Conservation (phyloP, 305 asterid genomes). For the Galium porrigens region DNA sequence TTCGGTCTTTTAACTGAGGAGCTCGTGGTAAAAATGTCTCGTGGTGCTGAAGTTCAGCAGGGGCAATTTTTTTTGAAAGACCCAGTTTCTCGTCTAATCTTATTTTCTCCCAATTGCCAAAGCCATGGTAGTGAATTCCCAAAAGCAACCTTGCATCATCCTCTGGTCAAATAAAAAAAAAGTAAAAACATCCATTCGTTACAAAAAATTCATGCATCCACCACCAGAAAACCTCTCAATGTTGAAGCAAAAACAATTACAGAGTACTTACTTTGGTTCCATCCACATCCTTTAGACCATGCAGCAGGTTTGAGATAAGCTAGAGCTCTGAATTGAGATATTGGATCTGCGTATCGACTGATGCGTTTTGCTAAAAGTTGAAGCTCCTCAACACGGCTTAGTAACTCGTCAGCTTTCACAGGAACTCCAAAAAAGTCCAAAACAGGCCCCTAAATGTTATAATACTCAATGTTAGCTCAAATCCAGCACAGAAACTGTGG, state of each 20-base stretch:
- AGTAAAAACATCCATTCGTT: background rate
- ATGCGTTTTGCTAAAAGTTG: slow-evolving; percentile 92
- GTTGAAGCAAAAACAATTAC: background rate
- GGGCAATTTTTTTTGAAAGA: slow-evolving; percentile 90
- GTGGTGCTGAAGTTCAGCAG: slow-evolving; percentile 95
- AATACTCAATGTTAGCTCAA: slow-evolving; percentile 22
- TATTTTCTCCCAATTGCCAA: slow-evolving; percentile 94
- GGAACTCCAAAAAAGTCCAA: slow-evolving; percentile 96
- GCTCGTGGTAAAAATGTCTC: slow-evolving; percentile 98
- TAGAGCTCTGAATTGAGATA: slow-evolving; percentile 75
- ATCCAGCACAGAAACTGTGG: slow-evolving; percentile 8
- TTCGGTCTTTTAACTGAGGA: slow-evolving; percentile 95
- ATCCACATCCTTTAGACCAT: slow-evolving; percentile 99
- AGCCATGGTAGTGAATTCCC: slow-evolving; percentile 90
- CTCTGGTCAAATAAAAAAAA: slow-evolving; percentile 38
- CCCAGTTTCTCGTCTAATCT: slow-evolving; percentile 83
- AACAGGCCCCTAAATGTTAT: slow-evolving; percentile 59
- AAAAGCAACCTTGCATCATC: slow-evolving; percentile 95
- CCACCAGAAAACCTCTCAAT: slow-evolving; percentile 4
- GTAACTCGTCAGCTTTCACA: slow-evolving; percentile 85
- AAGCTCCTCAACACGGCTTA: slow-evolving; percentile 88
- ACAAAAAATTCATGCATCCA: background rate
- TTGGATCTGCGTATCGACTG: slow-evolving; percentile 70
- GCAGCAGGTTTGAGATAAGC: slow-evolving; percentile 83
- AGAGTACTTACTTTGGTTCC: slow-evolving; percentile 87